Evolutionary conservation across 306 rosid species (phyloP).

Genomic region (Sesbania bispinosa): DNA sequence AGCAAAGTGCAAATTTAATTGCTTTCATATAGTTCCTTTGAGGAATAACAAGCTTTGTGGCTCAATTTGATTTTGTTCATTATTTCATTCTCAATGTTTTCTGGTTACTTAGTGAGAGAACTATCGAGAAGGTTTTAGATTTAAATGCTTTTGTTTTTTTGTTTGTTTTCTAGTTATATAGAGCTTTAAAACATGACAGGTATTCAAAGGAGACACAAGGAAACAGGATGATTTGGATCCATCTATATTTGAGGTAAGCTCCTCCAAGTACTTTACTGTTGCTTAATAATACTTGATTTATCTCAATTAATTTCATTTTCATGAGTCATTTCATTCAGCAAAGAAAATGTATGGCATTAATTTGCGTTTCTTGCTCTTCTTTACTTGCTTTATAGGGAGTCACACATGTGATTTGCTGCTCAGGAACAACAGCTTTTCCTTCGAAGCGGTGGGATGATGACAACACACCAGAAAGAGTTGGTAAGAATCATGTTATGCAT

Average conservation of each 20-base stretch:
- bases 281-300: background rate
- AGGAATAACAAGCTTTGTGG: background rate
- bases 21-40: background rate
- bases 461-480: conserved; percentile 89
- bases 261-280: background rate
- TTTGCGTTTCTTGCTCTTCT: background rate
- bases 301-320: background rate
- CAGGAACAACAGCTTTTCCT: conserved; percentile 97
- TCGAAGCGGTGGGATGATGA: conserved; percentile 89
- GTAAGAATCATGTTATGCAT: conserved; percentile 41
- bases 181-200: conserved; percentile 49
- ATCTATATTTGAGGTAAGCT: conserved; percentile 70
- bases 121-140: too few species aligned
- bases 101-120: too few species aligned
- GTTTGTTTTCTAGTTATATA: conserved; percentile 19
- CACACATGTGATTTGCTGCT: conserved; percentile 94
- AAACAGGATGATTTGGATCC: conserved; percentile 69
- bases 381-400: conserved; percentile 63
- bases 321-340: background rate
- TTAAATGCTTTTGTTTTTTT: too few species aligned
- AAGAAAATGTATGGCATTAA: background rate
- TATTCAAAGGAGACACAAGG: conserved; percentile 79
- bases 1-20: background rate
- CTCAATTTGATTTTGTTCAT: conserved; percentile 9
- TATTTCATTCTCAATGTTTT: conserved; percentile 22